Conservation (phyloP, 352 stramenopile species). For the Phytophthora sojae region DNA sequence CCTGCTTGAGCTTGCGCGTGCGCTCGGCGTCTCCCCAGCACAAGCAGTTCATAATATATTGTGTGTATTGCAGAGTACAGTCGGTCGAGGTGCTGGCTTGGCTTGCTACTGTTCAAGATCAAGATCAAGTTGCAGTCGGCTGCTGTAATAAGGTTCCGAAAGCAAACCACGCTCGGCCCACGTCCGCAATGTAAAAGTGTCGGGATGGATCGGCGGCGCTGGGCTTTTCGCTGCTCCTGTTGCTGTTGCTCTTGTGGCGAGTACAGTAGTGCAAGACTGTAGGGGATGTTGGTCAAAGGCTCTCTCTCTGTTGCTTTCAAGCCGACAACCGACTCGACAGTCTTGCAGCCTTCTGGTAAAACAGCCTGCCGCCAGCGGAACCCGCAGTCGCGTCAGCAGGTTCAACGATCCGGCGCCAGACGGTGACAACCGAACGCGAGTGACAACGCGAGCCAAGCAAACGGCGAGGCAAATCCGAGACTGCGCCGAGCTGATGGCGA, state of each 20-base stretch:
- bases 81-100: too few species aligned
- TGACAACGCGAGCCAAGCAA: neutral
- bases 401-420: slow-evolving; percentile 20
- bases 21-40: slow-evolving; percentile 52
- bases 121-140: too few species aligned
- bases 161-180: slow-evolving; percentile 5
- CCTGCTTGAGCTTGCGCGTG: slow-evolving; percentile 45
- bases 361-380: slow-evolving; percentile 26
- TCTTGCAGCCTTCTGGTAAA: slow-evolving; percentile 26
- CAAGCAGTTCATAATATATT: neutral
- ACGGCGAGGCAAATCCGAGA: slow-evolving; percentile 17
- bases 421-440: slow-evolving; percentile 10
- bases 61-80: too few species aligned
- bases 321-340: slow-evolving; percentile 9
- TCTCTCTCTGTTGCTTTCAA: slow-evolving; percentile 12
- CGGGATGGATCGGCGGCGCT: slow-evolving; percentile 2
- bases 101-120: too few species aligned
- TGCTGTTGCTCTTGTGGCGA: slow-evolving; percentile 1
- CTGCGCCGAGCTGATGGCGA: slow-evolving; percentile 21
- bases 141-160: too few species aligned
- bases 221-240: slow-evolving; percentile 11
- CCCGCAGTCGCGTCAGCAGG: slow-evolving; percentile 23
- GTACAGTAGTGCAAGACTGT: neutral
- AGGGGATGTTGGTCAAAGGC: slow-evolving; percentile 10
- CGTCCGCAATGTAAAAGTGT: slow-evolving; percentile 41